Percentiles rank a stretch among this genome's conserved stretches.
phyloP scores from a whole-genome alignment of 2,329 filamentous ascomycete species.

The Arthrobotrys pseudoclavata region DNA sequence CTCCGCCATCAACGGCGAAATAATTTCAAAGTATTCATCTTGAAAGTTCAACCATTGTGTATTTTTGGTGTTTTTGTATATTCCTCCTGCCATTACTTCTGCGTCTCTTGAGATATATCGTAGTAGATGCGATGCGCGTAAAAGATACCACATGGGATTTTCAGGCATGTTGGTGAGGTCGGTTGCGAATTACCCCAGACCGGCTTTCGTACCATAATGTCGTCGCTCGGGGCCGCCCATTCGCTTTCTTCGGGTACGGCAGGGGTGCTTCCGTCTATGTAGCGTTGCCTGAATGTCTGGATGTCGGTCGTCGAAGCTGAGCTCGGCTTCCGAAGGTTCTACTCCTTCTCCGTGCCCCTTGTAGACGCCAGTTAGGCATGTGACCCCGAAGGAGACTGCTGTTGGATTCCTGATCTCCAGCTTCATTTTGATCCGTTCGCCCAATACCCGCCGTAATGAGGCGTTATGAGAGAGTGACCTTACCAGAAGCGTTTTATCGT shows the following conservation, averaged over 20 bases:
- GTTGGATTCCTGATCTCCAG: neutral
- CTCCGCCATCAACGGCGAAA: conserved; percentile 41
- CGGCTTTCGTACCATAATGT: conserved; percentile 17
- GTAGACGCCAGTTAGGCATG: conserved; percentile 1
- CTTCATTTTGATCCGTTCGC: neutral
- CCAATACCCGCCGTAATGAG: conserved; percentile 6
- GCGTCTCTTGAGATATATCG: conserved; percentile 25
- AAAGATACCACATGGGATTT: conserved; percentile 45
- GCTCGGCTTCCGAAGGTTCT: neutral
- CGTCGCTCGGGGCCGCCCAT: conserved; percentile 28
- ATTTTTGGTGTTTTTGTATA: neutral
- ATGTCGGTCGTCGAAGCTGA: conserved; percentile 8
- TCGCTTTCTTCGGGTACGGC: conserved; percentile 1
- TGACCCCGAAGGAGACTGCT: neutral
- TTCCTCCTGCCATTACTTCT: neutral
- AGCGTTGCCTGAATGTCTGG: neutral
- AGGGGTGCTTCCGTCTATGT: neutral
- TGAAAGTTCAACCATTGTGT: conserved; percentile 15
- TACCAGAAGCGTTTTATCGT: neutral
- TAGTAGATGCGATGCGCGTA: conserved; percentile 19
- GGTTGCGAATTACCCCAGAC: conserved; percentile 36
- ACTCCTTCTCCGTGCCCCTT: neutral
- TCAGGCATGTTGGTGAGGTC: conserved; percentile 33
- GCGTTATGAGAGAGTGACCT: conserved; percentile 13
- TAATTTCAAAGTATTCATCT: conserved; percentile 21